Conservation (phyloP, 2,329 filamentous ascomycete species). For the Botrytis fragariae region DNA sequence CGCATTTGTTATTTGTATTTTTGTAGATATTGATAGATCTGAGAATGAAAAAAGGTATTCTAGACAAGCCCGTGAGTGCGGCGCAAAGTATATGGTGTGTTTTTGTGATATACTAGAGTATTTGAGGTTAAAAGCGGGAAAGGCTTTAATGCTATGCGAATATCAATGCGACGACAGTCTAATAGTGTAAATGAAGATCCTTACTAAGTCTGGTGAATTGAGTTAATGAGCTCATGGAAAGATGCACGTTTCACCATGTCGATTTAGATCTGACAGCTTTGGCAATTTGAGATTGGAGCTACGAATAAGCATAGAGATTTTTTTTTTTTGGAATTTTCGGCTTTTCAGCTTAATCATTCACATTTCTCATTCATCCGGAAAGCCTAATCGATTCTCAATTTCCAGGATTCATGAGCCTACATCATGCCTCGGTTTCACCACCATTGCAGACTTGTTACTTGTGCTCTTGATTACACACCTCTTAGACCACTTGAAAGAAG, state of each 20-base stretch:
- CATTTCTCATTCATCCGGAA: too few species aligned
- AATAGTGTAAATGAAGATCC: neutral
- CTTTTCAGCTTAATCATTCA: neutral
- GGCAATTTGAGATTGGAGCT: neutral
- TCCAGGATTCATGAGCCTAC: neutral
- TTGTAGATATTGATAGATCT: neutral
- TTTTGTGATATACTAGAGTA: neutral
- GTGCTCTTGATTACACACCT: neutral
- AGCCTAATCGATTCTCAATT: neutral
- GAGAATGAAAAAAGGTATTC: neutral
- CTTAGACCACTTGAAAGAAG: neutral
- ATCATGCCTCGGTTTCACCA: neutral
- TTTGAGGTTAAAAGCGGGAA: neutral
- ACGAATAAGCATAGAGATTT: too few species aligned
- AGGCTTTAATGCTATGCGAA: fast-evolving
- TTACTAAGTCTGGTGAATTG: neutral
- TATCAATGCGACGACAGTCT: neutral
- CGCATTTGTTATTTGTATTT: neutral
- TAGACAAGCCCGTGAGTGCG: constrained; percentile 5
- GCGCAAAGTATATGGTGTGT: neutral
- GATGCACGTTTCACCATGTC: neutral
- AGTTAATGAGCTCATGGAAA: neutral
- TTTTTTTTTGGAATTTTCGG: neutral
- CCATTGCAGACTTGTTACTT: neutral
- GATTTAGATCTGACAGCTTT: fast-evolving